These are phyloP conservation scores for Prorocentrum cordatum DNA, from an alignment of 169 alveolate genomes.

Conservation along the genomic window DNA sequence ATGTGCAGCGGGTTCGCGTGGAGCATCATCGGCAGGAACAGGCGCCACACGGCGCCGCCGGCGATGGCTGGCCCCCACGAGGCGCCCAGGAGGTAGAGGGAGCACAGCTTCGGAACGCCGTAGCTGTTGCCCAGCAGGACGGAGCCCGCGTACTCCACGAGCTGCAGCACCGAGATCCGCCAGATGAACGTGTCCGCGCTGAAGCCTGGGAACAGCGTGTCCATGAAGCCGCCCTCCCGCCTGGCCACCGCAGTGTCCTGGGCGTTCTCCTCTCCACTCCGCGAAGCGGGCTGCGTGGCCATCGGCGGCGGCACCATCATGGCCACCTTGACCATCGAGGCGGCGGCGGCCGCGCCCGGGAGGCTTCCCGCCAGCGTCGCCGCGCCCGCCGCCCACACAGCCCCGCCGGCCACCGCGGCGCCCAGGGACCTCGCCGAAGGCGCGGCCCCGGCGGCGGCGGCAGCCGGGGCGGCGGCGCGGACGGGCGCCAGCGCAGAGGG, in stretches of 20 bases:
- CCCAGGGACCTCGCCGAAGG: neutral
- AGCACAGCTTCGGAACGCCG: conserved; percentile 61
- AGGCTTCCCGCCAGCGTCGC: neutral
- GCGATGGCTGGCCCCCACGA: conserved; percentile 71
- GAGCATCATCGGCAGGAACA: conserved; percentile 59
- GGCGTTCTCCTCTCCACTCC: neutral
- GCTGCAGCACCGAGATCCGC: conserved; percentile 53
- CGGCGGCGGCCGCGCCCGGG: neutral
- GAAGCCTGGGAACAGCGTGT: conserved; percentile 45
- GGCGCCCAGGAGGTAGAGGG: conserved; percentile 64
- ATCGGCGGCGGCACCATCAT: conserved; percentile 64
- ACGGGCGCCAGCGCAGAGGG: too few species aligned
- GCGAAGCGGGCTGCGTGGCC: conserved; percentile 3
- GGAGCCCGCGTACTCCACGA: conserved; percentile 1
- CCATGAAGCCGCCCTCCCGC: neutral
- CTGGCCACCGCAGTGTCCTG: neutral
- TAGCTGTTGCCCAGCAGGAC: conserved; percentile 3
- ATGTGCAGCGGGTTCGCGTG: conserved; percentile 57
- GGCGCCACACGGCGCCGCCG: conserved; percentile 65
- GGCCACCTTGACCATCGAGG: conserved; percentile 37
- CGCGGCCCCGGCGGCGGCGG: neutral
- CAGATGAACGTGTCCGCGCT: conserved; percentile 59
- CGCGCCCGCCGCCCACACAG: too few species aligned
- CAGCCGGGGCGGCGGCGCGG: neutral
- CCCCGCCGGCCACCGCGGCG: neutral